phyloP scores from a whole-genome alignment of 176 grass and related monocot genomes.

The Ananas comosus region DNA sequence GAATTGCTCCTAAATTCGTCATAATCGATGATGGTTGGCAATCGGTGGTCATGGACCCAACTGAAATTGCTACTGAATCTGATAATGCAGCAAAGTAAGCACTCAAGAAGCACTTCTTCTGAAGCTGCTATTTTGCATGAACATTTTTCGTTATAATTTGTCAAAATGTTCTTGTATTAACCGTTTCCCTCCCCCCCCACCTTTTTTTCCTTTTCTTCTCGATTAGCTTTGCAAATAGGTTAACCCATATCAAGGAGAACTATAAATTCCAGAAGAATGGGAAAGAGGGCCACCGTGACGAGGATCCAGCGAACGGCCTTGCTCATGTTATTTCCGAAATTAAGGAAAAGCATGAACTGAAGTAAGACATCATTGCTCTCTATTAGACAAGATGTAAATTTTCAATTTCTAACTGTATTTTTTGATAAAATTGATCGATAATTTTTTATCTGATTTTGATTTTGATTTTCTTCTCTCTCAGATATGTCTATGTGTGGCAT shows the following conservation, averaged over 20 bases:
- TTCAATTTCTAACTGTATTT: not conserved
- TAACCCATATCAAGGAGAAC: slow-evolving; percentile 91
- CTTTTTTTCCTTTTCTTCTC: slow-evolving; percentile 9
- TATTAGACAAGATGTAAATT: not conserved
- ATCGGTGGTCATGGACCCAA: slow-evolving; percentile 51
- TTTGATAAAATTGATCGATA: not conserved
- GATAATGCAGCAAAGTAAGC: slow-evolving; percentile 76
- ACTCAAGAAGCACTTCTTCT: not conserved
- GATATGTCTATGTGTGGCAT: slow-evolving; percentile 80
- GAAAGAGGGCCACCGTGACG: slow-evolving; percentile 43
- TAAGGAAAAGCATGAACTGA: slow-evolving; percentile 58
- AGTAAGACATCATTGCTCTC: slow-evolving; percentile 30
- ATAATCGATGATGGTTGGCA: slow-evolving; percentile 92
- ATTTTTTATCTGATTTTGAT: not conserved
- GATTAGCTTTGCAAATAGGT: slow-evolving; percentile 74
- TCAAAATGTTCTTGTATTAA: not conserved
- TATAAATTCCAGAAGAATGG: slow-evolving; percentile 76
- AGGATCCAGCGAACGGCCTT: slow-evolving; percentile 55
- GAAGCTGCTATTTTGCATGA: slow-evolving; percentile 4
- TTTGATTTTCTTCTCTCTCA: slow-evolving; percentile 12
- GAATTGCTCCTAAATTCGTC: slow-evolving; percentile 55
- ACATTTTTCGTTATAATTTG: not conserved
- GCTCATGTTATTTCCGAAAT: slow-evolving; percentile 46
- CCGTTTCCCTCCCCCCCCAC: no score
- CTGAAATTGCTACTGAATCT: slow-evolving; percentile 32